Conservation (phyloP, 2,329 filamentous ascomycete genomes). For the Cercospora zeina region DNA sequence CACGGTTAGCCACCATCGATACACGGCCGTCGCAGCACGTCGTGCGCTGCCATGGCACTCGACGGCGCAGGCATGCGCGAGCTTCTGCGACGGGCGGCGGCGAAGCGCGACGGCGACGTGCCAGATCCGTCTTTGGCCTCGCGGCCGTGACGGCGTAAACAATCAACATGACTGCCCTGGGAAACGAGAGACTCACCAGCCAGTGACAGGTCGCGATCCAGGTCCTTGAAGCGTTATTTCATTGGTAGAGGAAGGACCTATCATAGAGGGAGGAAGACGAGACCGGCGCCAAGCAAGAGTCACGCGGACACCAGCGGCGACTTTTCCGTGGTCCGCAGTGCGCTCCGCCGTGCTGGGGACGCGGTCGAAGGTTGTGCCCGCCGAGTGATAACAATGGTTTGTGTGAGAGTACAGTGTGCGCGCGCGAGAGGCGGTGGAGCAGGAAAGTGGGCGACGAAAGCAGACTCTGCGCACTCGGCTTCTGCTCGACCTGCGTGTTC, state of each 20-base stretch:
- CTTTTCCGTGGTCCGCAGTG: conserved; percentile 4
- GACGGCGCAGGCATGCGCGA: background rate
- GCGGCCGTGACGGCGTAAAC: conserved; percentile 17
- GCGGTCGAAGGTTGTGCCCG: conserved; percentile 1
- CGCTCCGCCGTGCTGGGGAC: conserved; percentile 10
- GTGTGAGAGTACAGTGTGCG: background rate
- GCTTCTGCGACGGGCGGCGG: conserved; percentile 12
- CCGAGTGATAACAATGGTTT: conserved; percentile 1
- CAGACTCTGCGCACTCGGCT: background rate
- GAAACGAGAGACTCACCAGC: conserved; percentile 20
- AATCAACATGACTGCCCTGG: conserved; percentile 18
- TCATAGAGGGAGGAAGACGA: conserved; percentile 13
- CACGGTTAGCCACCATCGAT: conserved; percentile 12
- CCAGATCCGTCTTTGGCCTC: conserved; percentile 9
- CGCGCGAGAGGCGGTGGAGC: background rate
- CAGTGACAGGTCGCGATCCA: conserved; percentile 23
- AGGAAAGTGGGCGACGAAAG: conserved; percentile 6
- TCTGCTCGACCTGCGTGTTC: conserved; percentile 7
- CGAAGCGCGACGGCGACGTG: conserved; percentile 14
- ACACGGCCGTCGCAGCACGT: conserved; percentile 2
- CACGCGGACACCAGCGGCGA: conserved; percentile 2
- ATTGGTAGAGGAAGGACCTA: conserved; percentile 17
- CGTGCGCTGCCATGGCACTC: conserved; percentile 8
- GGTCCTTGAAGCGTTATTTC: conserved; percentile 22
- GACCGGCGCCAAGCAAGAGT: conserved; percentile 9